phyloP scores from a whole-genome alignment of 2,329 filamentous ascomycete genomes.

The Dactylellina cionopaga region DNA sequence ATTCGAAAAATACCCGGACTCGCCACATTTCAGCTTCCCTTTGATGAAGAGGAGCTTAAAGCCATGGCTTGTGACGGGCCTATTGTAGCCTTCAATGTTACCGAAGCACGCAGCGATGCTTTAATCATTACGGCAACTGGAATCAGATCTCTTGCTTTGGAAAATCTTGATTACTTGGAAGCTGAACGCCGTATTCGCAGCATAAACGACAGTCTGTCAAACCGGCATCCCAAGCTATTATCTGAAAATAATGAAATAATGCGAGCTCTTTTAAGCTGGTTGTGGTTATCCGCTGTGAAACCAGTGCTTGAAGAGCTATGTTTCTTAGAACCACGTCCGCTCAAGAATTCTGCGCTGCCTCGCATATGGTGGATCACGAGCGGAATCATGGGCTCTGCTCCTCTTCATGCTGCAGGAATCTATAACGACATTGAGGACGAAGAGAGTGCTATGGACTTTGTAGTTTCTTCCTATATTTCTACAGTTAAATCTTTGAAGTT shows the following conservation, averaged over 20 bases:
- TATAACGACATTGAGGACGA: background rate
- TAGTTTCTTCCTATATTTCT: conserved; percentile 16
- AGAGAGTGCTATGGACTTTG: conserved; percentile 17
- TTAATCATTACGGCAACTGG: conserved; percentile 33
- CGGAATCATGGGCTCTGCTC: conserved; percentile 5
- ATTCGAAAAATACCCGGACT: too few species aligned
- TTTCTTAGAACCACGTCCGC: background rate
- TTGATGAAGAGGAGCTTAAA: background rate
- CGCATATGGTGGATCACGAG: conserved; percentile 13
- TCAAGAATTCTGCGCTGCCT: conserved; percentile 25
- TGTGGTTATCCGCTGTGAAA: conserved; percentile 21
- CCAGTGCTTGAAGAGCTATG: conserved; percentile 14
- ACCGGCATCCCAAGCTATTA: background rate
- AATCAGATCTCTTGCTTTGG: conserved; percentile 15
- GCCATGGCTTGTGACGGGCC: background rate
- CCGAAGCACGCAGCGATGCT: conserved; percentile 35
- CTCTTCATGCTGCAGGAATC: conserved; percentile 39
- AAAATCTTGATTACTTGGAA: conserved; percentile 1
- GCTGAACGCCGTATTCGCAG: background rate
- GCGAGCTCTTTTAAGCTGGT: conserved; percentile 24
- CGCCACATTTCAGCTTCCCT: conserved; percentile 13
- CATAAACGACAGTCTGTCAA: background rate
- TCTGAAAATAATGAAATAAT: conserved; percentile 8
- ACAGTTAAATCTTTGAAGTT: conserved; percentile 1
- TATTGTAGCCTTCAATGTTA: conserved; percentile 44